A percentile compares a stretch with the other conserved stretches of the same genome.
Evolutionary conservation across 768 basidiomycete genomes (phyloP).

Genomic region (Podaxis sp.): DNA sequence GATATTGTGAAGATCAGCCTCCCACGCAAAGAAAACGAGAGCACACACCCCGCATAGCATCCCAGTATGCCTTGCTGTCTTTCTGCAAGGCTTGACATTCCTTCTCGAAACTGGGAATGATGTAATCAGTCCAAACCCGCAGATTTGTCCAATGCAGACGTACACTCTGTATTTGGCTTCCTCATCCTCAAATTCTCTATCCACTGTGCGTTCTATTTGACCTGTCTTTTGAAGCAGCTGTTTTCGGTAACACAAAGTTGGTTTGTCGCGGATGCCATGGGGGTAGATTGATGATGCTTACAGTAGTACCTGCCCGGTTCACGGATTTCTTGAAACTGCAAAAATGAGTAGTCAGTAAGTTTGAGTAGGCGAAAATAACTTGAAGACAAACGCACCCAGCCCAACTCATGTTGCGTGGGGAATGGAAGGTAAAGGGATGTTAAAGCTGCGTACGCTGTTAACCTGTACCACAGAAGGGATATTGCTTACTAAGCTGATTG

Average conservation of each 20-base stretch:
- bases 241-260: constrained; percentile 13
- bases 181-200: constrained; percentile 90
- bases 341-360: constrained; percentile 5
- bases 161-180: constrained; percentile 88
- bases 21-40: background rate
- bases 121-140: background rate
- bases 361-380: background rate
- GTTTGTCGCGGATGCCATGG: background rate
- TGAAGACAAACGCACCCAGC: constrained; percentile 35
- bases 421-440: background rate
- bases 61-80: constrained; percentile 91
- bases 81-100: constrained; percentile 92
- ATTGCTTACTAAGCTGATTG: constrained; percentile 6
- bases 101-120: constrained; percentile 78
- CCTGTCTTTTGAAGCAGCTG: constrained; percentile 97
- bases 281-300: constrained; percentile 29
- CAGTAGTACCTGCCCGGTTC: constrained; percentile 88
- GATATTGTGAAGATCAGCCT: background rate
- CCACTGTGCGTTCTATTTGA: constrained; percentile 93
- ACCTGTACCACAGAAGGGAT: background rate
- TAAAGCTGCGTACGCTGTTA: background rate
- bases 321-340: constrained; percentile 89
- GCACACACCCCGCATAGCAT: constrained; percentile 83
- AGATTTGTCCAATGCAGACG: constrained; percentile 25
- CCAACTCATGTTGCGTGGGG: constrained; percentile 43